Evolutionary conservation across 2,329 filamentous ascomycete genomes (phyloP).

Genomic region (Hymenoscyphus infarciens): DNA sequence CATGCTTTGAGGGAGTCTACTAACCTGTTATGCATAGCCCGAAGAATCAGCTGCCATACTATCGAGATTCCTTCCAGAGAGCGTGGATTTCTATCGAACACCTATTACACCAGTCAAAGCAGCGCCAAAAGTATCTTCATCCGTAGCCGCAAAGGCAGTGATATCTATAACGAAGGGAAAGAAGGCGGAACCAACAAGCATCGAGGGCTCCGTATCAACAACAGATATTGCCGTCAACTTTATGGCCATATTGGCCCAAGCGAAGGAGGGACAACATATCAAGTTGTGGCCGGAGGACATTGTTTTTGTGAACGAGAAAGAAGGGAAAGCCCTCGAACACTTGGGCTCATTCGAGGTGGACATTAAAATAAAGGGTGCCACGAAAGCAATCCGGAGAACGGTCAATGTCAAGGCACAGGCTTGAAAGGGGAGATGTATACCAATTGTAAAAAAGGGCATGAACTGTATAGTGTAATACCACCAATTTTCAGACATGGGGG

Average conservation of each 20-base stretch:
- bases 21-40: constrained; percentile 21
- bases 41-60: constrained; percentile 25
- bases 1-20: constrained; percentile 10
- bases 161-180: constrained; percentile 34
- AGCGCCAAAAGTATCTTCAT: constrained; percentile 37
- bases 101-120: constrained; percentile 35
- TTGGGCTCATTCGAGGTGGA: constrained; percentile 50
- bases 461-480: constrained; percentile 19
- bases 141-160: constrained; percentile 22
- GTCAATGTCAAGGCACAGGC: constrained; percentile 40
- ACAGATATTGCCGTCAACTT: constrained; percentile 48
- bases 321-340: constrained; percentile 45
- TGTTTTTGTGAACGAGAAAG: constrained; percentile 42
- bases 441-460: constrained; percentile 3
- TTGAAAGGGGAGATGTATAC: background rate
- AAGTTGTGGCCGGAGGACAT: constrained; percentile 48
- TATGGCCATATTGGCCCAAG: constrained; percentile 45
- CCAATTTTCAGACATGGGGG: constrained; percentile 10
- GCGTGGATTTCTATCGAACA: constrained; percentile 31
- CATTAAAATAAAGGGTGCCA: constrained; percentile 47
- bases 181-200: constrained; percentile 35
- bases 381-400: constrained; percentile 39
- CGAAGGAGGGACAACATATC: constrained; percentile 49
- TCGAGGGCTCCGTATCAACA: constrained; percentile 51
- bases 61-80: constrained; percentile 28